Percentiles rank a stretch among this genome's conserved stretches.
phyloP scores from a whole-genome alignment of 2,329 filamentous ascomycete genomes.

The Ophiobolus disseminans region DNA sequence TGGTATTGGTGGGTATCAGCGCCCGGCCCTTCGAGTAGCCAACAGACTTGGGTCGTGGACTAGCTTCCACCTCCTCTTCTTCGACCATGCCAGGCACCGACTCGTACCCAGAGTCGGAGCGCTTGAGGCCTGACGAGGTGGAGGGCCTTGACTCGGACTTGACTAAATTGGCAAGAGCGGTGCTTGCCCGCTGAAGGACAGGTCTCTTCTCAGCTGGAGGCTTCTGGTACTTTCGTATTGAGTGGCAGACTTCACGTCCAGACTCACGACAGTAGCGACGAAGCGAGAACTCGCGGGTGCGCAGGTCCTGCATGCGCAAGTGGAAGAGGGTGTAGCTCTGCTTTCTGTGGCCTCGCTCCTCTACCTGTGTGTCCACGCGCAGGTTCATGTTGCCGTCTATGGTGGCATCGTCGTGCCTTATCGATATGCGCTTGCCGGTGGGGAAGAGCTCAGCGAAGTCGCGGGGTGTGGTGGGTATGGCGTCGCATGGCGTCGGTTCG shows the following conservation, averaged over 20 bases:
- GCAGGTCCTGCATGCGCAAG: slow-evolving; percentile 90
- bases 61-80: slow-evolving; percentile 24
- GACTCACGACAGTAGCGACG: slow-evolving; percentile 92
- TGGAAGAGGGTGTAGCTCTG: slow-evolving; percentile 85
- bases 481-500: slow-evolving; percentile 68
- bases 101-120: slow-evolving; percentile 67
- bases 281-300: slow-evolving; percentile 85
- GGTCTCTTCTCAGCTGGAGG: slow-evolving; percentile 59
- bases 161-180: slow-evolving; percentile 62
- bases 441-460: slow-evolving; percentile 89
- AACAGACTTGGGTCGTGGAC: slow-evolving; percentile 40
- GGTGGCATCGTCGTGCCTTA: slow-evolving; percentile 90
- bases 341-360: slow-evolving; percentile 62
- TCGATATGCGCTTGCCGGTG: slow-evolving; percentile 77
- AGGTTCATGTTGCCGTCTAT: slow-evolving; percentile 97
- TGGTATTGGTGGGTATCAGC: slow-evolving; percentile 71
- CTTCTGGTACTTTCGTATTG: slow-evolving; percentile 72
- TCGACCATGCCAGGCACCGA: slow-evolving; percentile 47
- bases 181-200: slow-evolving; percentile 65
- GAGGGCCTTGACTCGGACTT: slow-evolving; percentile 61
- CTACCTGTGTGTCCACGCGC: slow-evolving; percentile 79
- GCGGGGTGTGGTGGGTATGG: slow-evolving; percentile 77
- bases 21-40: slow-evolving; percentile 50
- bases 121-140: slow-evolving; percentile 55
- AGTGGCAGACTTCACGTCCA: slow-evolving; percentile 89